A percentile compares a stretch with the other conserved stretches of the same genome.
Conservation (phyloP, 345 rosid genomes). For the Erysimum cheiranthoides region DNA sequence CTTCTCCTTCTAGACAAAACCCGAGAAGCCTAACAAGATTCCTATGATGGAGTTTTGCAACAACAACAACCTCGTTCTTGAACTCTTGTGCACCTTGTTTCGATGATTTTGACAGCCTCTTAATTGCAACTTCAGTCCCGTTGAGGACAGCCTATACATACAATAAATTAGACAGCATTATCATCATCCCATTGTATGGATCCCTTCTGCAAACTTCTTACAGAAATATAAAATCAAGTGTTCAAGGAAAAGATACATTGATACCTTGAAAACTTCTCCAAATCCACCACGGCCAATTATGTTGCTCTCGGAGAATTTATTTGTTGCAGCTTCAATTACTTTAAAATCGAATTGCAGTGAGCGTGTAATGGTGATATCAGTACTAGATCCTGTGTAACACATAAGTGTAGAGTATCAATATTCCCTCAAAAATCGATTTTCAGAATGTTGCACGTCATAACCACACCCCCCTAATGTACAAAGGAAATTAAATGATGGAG, state of each 20-base stretch:
- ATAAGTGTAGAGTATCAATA: neutral
- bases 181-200: no score
- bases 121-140: constrained; percentile 52
- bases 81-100: constrained; percentile 58
- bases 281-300: constrained; percentile 73
- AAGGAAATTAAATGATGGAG: neutral
- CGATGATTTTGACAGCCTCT: constrained; percentile 51
- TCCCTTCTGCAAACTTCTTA: no score
- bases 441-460: neutral
- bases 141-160: no score
- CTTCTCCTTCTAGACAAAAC: constrained; percentile 50
- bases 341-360: constrained; percentile 53
- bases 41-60: constrained; percentile 55
- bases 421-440: neutral
- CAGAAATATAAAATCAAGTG: neutral
- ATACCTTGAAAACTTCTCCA: constrained; percentile 68
- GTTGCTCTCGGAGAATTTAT: constrained; percentile 53
- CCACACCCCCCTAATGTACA: neutral
- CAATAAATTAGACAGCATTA: constrained; percentile 26
- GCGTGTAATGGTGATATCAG: constrained; percentile 28
- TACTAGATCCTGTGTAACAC: neutral
- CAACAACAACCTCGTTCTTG: constrained; percentile 51
- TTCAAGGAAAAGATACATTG: neutral
- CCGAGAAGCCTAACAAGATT: constrained; percentile 58
- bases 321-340: constrained; percentile 53